A percentile compares a stretch with the other conserved stretches of the same genome.
Conservation (phyloP, 768 basidiomycete species). For the Lepiota brunneoincarnata region DNA sequence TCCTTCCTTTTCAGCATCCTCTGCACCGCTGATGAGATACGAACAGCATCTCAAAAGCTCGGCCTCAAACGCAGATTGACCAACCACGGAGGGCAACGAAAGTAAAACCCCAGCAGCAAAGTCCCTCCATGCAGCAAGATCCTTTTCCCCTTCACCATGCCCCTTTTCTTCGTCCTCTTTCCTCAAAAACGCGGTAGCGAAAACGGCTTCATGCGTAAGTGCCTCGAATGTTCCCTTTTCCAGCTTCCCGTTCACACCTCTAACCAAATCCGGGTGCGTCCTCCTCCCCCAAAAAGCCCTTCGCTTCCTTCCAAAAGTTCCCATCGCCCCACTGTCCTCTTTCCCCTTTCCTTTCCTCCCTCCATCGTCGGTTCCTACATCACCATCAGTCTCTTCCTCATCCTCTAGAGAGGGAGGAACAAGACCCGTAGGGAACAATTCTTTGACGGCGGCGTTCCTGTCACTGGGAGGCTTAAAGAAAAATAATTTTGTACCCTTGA, state of each 20-base stretch:
- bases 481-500: slow-evolving; percentile 82
- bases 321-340: slow-evolving; percentile 12
- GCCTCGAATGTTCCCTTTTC: slow-evolving; percentile 76
- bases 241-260: slow-evolving; percentile 36
- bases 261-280: slow-evolving; percentile 69
- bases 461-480: slow-evolving; percentile 86
- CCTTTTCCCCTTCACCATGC: slow-evolving; percentile 17
- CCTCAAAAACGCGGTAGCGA: slow-evolving; percentile 65
- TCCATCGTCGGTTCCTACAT: slow-evolving; percentile 16
- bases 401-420: slow-evolving; percentile 54
- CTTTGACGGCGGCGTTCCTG: slow-evolving; percentile 58
- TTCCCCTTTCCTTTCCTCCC: slow-evolving; percentile 29
- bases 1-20: slow-evolving; percentile 35
- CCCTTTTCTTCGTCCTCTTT: slow-evolving; percentile 9
- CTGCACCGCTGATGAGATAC: slow-evolving; percentile 60
- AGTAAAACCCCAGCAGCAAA: slow-evolving; percentile 64
- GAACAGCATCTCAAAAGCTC: slow-evolving; percentile 68
- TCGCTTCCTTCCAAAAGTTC: slow-evolving; percentile 46
- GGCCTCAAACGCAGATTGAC: slow-evolving; percentile 56
- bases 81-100: slow-evolving; percentile 55
- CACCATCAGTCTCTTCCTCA: slow-evolving; percentile 29
- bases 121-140: slow-evolving; percentile 48
- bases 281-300: slow-evolving; percentile 76
- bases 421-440: slow-evolving; percentile 68
- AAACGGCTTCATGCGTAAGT: slow-evolving; percentile 77